phyloP scores from a whole-genome alignment of 306 rosid species.

The Fragaria iinumae region DNA sequence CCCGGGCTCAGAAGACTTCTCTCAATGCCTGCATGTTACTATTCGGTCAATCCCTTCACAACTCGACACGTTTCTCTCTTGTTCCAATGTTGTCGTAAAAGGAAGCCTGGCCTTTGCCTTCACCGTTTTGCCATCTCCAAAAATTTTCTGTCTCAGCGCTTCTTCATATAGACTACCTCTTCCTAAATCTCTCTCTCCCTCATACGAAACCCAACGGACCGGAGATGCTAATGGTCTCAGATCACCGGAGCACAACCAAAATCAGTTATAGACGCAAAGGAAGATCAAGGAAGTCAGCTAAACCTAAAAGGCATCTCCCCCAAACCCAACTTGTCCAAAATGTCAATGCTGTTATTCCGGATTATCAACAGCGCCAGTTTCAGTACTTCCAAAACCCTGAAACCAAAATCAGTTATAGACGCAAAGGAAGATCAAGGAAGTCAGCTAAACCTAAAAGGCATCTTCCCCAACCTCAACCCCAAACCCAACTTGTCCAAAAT shows the following conservation, averaged over 20 bases:
- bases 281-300: conserved; percentile 25
- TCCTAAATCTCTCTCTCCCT: not conserved
- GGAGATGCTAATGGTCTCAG: conserved; percentile 38
- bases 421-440: conserved; percentile 33
- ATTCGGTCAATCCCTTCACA: conserved; percentile 2
- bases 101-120: not conserved
- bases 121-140: not conserved
- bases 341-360: not conserved
- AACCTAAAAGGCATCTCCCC: conserved; percentile 37
- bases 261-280: conserved; percentile 21
- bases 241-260: conserved; percentile 9
- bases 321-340: not conserved
- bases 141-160: no score
- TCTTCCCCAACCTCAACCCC: not conserved
- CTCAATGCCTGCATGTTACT: conserved; percentile 10
- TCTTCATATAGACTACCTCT: no score
- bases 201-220: conserved; percentile 21
- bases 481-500: not conserved
- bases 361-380: not conserved
- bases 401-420: conserved; percentile 2
- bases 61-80: conserved; percentile 31
- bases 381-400: conserved; percentile 25
- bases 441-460: conserved; percentile 39
- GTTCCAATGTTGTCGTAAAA: conserved; percentile 12
- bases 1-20: not conserved